Percentiles rank a stretch among this genome's conserved stretches.
phyloP scores from a whole-genome alignment of 164 flowering plant genomes.

The Vitis riparia region DNA sequence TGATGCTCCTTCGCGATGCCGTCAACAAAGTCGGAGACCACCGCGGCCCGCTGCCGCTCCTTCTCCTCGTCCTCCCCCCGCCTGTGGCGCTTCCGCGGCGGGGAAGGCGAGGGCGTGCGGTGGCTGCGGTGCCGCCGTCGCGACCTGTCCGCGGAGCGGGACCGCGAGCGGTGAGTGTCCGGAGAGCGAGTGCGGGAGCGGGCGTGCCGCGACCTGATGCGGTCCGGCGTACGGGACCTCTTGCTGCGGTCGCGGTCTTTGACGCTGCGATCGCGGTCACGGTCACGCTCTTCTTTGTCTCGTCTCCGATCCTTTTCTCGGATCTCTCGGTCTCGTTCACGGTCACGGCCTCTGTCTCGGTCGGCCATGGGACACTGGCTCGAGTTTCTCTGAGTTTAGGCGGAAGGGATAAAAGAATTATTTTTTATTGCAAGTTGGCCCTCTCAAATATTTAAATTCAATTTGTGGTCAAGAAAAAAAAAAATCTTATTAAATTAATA shows the following conservation, averaged over 20 bases:
- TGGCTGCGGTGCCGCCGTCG: conserved; percentile 45
- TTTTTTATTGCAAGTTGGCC: background rate
- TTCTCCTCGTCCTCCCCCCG: conserved; percentile 31
- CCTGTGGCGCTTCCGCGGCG: conserved; percentile 42
- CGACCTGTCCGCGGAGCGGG: conserved; percentile 45
- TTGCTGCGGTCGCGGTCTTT: conserved; percentile 37
- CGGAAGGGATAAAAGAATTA: too few species aligned
- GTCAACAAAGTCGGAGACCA: conserved; percentile 52
- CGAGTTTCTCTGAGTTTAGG: background rate
- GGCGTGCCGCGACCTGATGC: conserved; percentile 37
- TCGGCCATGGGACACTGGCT: conserved; percentile 11
- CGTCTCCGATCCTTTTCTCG: conserved; percentile 31
- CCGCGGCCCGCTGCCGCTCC: conserved; percentile 21
- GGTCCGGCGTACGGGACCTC: conserved; percentile 60
- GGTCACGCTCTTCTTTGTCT: conserved; percentile 27
- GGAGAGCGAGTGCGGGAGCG: conserved; percentile 43
- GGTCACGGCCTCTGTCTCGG: conserved; percentile 17
- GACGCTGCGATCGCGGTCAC: conserved; percentile 24
- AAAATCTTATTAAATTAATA: too few species aligned
- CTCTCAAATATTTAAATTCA: background rate
- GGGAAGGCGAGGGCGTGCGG: conserved; percentile 51
- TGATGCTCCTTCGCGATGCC: conserved; percentile 53
- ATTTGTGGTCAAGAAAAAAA: too few species aligned
- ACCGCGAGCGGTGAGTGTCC: conserved; percentile 28
- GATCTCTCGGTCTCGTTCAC: conserved; percentile 28